Evolutionary conservation across 352 stramenopile species (phyloP), one percentile per base, ranked within the genome.

Genomic region (Phytophthora ramorum): DNA sequence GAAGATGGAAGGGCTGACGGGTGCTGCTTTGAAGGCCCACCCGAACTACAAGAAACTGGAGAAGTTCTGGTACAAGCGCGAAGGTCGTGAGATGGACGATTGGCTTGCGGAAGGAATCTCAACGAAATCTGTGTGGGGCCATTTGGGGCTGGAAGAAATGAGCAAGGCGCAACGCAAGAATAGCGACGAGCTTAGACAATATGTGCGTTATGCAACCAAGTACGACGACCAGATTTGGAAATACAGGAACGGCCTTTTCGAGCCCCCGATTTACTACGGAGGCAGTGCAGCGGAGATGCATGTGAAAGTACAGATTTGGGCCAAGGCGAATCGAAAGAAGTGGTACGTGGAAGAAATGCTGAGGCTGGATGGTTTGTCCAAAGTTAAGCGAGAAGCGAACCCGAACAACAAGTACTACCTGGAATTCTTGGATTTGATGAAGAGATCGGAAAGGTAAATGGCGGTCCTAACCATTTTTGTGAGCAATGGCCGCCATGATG

Each of bases 181-280:
- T 16, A 47, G 41, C 17, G 41, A 28, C 10, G 17, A 4, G 9
- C 10, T 47, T 0, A 24, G 7, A 16, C 4, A 8, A n/a, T 47
- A 47, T 47, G 20, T 61, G 32, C 58, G 49, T 9, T 66, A 61
- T 35, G 58, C 49, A 13, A 54, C 37, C 16, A 66, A 61, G 58
- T 30, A 66, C 20, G 58, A 60, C 30, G 17, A 66, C 7, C 5
- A 7, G 48, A 60, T n/a, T 26, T 49, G n/a, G 51, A 19, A 22
- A 1, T 13, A 48, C n/a, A 26, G 26, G 22, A 19, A 41, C 16
- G 19, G 38, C 22, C 19, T 10, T 2, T 30, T 60, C 16, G n/a
- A 54, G 16, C 41, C 41, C 10, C 17, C 19, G 7, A 47, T 47
- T 14, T 7, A 26, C 19, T 35, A 43, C 22, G 30, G 30, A 34